A percentile compares a stretch with the other conserved stretches of the same genome.
These are phyloP conservation scores for Aspergillus carbonarius DNA, from an alignment of 2,329 filamentous ascomycete species.

Conservation along the genomic window DNA sequence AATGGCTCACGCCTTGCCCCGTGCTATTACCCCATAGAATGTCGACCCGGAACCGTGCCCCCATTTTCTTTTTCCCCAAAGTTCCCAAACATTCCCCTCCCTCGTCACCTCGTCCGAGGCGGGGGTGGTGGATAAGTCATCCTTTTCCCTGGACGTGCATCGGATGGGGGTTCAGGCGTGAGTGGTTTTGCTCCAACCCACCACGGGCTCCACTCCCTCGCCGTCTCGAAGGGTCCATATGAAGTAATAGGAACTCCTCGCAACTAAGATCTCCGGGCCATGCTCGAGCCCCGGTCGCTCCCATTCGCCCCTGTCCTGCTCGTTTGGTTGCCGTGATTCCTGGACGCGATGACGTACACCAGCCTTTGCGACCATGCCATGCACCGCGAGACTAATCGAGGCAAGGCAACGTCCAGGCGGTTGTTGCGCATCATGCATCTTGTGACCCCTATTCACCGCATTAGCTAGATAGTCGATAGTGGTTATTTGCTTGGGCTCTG, in stretches of 20 bases:
- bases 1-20: conserved; percentile 17
- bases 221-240: conserved; percentile 10
- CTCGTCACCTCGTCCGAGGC: not conserved
- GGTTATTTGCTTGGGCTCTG: not conserved
- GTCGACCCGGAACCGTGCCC: not conserved
- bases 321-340: not conserved
- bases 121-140: not conserved
- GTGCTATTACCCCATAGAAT: conserved; percentile 19
- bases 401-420: not conserved
- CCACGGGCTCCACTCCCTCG: not conserved
- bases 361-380: not conserved
- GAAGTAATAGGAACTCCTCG: conserved; percentile 13
- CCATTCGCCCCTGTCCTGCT: not conserved
- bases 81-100: not conserved
- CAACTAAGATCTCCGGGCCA: conserved; percentile 1
- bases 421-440: conserved; percentile 3
- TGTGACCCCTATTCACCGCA: not conserved
- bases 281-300: not conserved
- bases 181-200: not conserved
- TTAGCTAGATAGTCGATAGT: not conserved
- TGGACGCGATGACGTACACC: conserved; percentile 2
- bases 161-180: not conserved
- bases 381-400: not conserved
- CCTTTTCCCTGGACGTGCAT: not conserved
- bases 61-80: conserved; percentile 2